phyloP scores from a whole-genome alignment of 371 early-diverging fungal genomes.

The Syncephalastrum contaminatum region DNA sequence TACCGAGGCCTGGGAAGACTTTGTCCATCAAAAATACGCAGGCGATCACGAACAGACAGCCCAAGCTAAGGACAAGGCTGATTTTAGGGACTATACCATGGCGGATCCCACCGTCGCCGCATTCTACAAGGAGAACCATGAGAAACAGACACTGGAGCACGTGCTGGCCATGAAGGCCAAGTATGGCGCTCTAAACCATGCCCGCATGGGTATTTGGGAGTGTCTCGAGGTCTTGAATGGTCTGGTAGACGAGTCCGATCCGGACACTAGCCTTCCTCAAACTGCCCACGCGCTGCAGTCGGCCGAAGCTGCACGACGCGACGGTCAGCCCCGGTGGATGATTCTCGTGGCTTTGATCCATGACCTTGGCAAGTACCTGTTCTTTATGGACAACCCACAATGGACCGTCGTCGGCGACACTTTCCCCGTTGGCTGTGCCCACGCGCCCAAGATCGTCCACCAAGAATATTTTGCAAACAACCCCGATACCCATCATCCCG shows the following conservation, averaged over 20 bases:
- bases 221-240: constrained; percentile 49
- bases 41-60: not conserved
- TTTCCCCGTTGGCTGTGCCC: constrained; percentile 7
- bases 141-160: constrained; percentile 39
- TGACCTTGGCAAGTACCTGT: constrained; percentile 58
- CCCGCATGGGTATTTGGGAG: constrained; percentile 52
- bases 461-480: constrained; percentile 39
- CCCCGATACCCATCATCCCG: constrained; percentile 38
- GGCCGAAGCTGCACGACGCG: constrained; percentile 55
- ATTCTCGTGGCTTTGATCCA: constrained; percentile 53
- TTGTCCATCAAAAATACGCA: not conserved
- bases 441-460: constrained; percentile 45
- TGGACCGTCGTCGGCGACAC: constrained; percentile 45
- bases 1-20: constrained; percentile 12
- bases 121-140: constrained; percentile 42
- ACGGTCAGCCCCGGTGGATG: constrained; percentile 56
- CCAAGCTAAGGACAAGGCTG: constrained; percentile 6
- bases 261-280: constrained; percentile 47
- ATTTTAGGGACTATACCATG: constrained; percentile 27
- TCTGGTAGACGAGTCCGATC: constrained; percentile 53
- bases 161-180: constrained; percentile 33
- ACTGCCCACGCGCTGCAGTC: constrained; percentile 57
- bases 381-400: constrained; percentile 50
- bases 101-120: constrained; percentile 27
- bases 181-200: constrained; percentile 29